Evolutionary conservation across 1,139 yeast genomes (phyloP).

Genomic region (Suhomyces wounanorum): DNA sequence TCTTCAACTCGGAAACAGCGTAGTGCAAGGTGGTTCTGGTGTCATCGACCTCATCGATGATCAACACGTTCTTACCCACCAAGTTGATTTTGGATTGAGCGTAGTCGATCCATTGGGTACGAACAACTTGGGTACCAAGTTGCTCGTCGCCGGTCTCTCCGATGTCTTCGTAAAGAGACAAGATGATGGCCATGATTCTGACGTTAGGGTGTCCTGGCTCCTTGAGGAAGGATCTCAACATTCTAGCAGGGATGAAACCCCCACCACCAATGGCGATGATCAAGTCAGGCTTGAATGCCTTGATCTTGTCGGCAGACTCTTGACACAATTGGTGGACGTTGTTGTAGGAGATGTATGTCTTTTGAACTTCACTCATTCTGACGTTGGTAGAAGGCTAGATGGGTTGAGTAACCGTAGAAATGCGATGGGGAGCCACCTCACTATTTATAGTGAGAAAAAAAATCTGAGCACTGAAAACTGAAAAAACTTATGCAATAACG

Average conservation of each 20-base stretch:
- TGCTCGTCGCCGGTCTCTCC: constrained; percentile 62
- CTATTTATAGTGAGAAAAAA: constrained; percentile 9
- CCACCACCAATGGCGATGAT: constrained; percentile 94
- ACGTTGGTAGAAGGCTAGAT: neutral
- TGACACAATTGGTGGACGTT: constrained; percentile 93
- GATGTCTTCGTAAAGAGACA: constrained; percentile 84
- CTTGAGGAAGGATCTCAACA: constrained; percentile 86
- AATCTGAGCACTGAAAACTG: neutral
- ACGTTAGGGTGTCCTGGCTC: constrained; percentile 85
- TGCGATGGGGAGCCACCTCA: constrained; percentile 1
- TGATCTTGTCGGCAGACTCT: constrained; percentile 71
- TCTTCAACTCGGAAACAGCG: constrained; percentile 82
- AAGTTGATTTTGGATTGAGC: constrained; percentile 53
- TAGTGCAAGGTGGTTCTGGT: constrained; percentile 94
- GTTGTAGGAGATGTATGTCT: constrained; percentile 87
- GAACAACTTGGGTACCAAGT: constrained; percentile 81
- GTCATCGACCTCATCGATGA: constrained; percentile 94
- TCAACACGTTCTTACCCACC: constrained; percentile 78
- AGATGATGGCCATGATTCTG: constrained; percentile 90
- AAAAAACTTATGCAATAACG: neutral
- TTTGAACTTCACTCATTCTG: constrained; percentile 40
- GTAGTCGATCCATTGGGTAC: constrained; percentile 96
- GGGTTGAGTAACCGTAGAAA: constrained; percentile 9
- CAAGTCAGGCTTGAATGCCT: constrained; percentile 71
- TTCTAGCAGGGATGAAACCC: constrained; percentile 95